Conservation (phyloP, 176 grass and related monocot genomes). For the Tillandsia fasciculata region DNA sequence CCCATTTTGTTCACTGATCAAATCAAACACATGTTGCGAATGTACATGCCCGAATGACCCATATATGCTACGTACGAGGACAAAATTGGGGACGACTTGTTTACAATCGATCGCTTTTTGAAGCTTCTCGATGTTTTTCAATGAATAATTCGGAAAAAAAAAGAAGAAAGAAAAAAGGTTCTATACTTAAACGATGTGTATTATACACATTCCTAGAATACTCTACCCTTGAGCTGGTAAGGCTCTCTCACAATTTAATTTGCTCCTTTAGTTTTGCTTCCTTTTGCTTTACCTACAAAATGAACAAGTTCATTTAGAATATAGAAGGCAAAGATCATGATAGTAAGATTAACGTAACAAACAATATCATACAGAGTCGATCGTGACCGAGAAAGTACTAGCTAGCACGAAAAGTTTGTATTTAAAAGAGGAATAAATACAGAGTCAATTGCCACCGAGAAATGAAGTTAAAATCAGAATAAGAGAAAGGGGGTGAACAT, state of each 20-base stretch:
- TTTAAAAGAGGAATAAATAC: too few relatives aligned
- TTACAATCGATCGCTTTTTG: not conserved
- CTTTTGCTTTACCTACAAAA: constrained; percentile 19
- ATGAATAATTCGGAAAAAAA: not conserved
- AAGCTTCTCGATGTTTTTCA: not conserved
- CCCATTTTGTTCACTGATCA: too few relatives aligned
- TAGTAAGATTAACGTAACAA: too few relatives aligned
- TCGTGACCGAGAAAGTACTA: too few relatives aligned
- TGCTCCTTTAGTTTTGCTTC: constrained; percentile 4
- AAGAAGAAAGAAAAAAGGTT: not conserved
- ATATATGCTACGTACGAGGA: not conserved
- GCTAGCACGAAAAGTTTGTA: too few relatives aligned
- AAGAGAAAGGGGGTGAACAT: too few relatives aligned
- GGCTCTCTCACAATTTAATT: not conserved
- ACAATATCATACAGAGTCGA: too few relatives aligned
- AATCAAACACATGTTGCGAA: too few relatives aligned
- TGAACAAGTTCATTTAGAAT: not conserved
- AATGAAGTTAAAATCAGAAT: too few relatives aligned
- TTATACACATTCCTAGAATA: not conserved
- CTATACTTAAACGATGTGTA: not conserved
- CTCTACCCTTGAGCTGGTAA: not conserved
- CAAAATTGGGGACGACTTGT: not conserved
- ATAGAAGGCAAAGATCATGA: not conserved
- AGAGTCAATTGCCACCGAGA: too few relatives aligned
- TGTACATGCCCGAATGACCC: not conserved